Evolutionary conservation across 768 basidiomycete genomes (phyloP), one percentile per base, ranked within the genome.

Genomic region (Galerina marginata): DNA sequence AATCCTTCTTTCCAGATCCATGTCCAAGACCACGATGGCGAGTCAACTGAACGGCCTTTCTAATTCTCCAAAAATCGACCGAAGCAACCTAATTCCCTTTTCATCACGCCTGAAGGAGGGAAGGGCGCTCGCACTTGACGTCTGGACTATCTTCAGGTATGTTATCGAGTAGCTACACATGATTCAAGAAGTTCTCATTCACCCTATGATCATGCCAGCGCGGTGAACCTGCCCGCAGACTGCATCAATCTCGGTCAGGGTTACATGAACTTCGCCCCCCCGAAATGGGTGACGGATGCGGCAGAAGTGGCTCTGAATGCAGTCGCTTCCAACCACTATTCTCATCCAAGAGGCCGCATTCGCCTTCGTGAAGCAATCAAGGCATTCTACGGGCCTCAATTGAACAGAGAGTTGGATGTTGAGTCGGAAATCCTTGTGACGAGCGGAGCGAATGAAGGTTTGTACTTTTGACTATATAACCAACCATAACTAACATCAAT

Each of bases 361-460:
- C 89, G 95, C 63, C 83, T 99, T 45, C 86, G 96, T 42, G 81
- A 95, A 59, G 97, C 97, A 6, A 86, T 99, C 68, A 91, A 89
- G 68, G 78, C 81, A 15, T 88, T 90, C 74, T 96, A 96, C 69
- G 84, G 86, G 45, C 80, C 90, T 4, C 85, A 89, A 49, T 80
- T 86, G 47, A 79, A 83, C 25, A 84, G 93, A 58, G 81, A 88
- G 2, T 82, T 99, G 14, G 85, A 95, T 68, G 84, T 90, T 23
- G 93, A 97, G 63, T 82, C 85, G 1, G 95, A 99, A 73, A 95
- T 99, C 44, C 79, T 96, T 16, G 91, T 99, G 46, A 95, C 96
- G 2, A 96, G 96, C 66, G 97, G 97, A 37, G 96, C 96, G 7
- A 99, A 99, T 73, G 93, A 96, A 85, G 96, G 96, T 91, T 64